Evolutionary conservation across 2,329 filamentous ascomycete genomes (phyloP).

Genomic region (Neocucurbitaria cava): DNA sequence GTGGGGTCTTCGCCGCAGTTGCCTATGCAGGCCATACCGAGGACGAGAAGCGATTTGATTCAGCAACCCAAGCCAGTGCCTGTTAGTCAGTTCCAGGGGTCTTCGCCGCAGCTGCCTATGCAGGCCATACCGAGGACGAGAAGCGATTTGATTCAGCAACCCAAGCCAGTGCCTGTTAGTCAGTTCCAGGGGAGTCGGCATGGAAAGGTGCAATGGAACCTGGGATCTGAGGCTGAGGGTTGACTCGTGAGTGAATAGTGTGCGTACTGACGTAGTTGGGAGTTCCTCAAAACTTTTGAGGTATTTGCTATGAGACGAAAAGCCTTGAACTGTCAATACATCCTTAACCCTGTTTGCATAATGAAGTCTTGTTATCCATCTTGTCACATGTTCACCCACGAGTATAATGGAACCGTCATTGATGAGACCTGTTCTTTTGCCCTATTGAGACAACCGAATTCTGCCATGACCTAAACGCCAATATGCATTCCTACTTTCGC

Average conservation of each 20-base stretch:
- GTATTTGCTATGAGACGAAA: neutral
- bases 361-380: neutral
- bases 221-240: constrained; percentile 43
- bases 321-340: neutral
- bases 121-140: constrained; percentile 26
- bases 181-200: constrained; percentile 19
- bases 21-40: constrained; percentile 18
- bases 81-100: constrained; percentile 18
- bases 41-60: constrained; percentile 39
- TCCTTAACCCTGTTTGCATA: neutral
- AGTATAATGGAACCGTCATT: neutral
- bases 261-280: neutral
- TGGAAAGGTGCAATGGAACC: constrained; percentile 43
- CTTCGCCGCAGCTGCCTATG: constrained; percentile 13
- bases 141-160: constrained; percentile 39
- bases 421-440: neutral
- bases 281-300: neutral
- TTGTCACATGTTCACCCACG: neutral
- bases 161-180: constrained; percentile 33
- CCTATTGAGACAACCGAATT: neutral
- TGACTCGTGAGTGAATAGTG: neutral
- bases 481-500: neutral
- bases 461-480: constrained; percentile 7
- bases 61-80: constrained; percentile 34
- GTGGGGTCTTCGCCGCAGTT: constrained; percentile 15